phyloP scores from a whole-genome alignment of 176 grass and related monocot genomes.

The Musa beccarii region DNA sequence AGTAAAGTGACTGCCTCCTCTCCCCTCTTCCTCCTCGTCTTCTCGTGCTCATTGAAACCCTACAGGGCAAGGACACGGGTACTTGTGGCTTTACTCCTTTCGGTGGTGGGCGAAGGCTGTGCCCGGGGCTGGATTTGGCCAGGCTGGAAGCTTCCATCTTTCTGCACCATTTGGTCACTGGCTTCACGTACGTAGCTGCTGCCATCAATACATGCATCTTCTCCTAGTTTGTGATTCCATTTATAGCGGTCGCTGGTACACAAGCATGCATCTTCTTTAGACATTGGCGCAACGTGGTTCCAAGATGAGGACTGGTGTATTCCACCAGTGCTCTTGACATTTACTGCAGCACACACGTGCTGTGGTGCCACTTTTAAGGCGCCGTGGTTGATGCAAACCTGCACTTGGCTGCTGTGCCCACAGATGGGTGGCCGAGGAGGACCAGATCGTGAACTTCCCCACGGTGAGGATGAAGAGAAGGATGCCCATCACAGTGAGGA shows the following conservation, averaged over 20 bases:
- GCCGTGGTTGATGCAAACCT: not conserved
- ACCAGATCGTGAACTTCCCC: constrained; percentile 40
- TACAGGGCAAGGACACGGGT: constrained; percentile 71
- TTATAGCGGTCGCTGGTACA: no score
- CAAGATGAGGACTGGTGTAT: no score
- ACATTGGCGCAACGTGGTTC: no score
- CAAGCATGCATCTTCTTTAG: no score
- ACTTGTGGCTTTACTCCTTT: constrained; percentile 84
- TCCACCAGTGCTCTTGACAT: not conserved
- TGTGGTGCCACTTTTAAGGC: not conserved
- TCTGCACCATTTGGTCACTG: constrained; percentile 96
- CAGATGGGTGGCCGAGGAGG: constrained; percentile 39
- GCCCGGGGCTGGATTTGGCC: constrained; percentile 93
- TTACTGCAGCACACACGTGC: not conserved
- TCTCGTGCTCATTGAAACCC: not conserved
- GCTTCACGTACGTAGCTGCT: constrained; percentile 56
- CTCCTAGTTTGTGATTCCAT: no score
- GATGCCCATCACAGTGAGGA: constrained; percentile 28
- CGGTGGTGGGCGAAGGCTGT: constrained; percentile 92
- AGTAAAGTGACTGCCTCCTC: constrained; percentile 26
- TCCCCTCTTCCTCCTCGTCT: constrained; percentile 10
- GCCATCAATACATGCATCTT: no score
- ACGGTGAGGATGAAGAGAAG: constrained; percentile 41
- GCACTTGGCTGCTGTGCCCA: not conserved
- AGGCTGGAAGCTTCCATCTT: constrained; percentile 98